A percentile compares a stretch with the other conserved stretches of the same genome.
phyloP scores from a whole-genome alignment of 495 filamentous ascomycete genomes.

The Penicillium psychrofluorescens region DNA sequence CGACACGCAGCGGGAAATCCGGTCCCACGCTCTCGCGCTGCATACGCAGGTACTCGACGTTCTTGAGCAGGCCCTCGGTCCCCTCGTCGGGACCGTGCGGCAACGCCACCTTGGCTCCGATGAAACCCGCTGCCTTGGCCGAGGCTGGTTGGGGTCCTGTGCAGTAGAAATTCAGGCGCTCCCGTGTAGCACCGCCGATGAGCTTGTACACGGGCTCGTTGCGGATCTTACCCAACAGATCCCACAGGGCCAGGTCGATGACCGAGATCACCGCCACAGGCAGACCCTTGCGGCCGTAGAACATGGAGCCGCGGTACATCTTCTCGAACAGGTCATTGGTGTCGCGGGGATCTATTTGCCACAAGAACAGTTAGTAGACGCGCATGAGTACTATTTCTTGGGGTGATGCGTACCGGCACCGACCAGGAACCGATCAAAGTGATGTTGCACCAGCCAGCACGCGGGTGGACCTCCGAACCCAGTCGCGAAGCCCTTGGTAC shows the following conservation, averaged over 20 bases:
- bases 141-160: slow-evolving; percentile 76
- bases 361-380: background rate
- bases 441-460: slow-evolving; percentile 86
- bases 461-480: slow-evolving; percentile 90
- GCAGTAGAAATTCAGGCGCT: slow-evolving; percentile 85
- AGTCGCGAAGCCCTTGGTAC: slow-evolving; percentile 85
- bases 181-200: slow-evolving; percentile 78
- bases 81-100: slow-evolving; percentile 87
- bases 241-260: slow-evolving; percentile 88
- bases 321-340: slow-evolving; percentile 87
- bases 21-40: slow-evolving; percentile 79
- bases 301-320: slow-evolving; percentile 93
- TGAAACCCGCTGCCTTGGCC: slow-evolving; percentile 78
- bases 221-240: slow-evolving; percentile 80
- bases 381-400: no score
- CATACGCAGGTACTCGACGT: slow-evolving; percentile 77
- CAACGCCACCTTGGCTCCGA: slow-evolving; percentile 79
- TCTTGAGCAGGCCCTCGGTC: slow-evolving; percentile 71
- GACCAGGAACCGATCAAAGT: slow-evolving; percentile 85
- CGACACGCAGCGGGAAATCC: slow-evolving; percentile 87
- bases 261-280: slow-evolving; percentile 87
- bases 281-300: slow-evolving; percentile 88
- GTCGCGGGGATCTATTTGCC: slow-evolving; percentile 63
- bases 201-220: slow-evolving; percentile 92
- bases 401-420: slow-evolving; percentile 49